phyloP scores from a whole-genome alignment of 176 grass and related monocot species.

The Aegilops bicornis region DNA sequence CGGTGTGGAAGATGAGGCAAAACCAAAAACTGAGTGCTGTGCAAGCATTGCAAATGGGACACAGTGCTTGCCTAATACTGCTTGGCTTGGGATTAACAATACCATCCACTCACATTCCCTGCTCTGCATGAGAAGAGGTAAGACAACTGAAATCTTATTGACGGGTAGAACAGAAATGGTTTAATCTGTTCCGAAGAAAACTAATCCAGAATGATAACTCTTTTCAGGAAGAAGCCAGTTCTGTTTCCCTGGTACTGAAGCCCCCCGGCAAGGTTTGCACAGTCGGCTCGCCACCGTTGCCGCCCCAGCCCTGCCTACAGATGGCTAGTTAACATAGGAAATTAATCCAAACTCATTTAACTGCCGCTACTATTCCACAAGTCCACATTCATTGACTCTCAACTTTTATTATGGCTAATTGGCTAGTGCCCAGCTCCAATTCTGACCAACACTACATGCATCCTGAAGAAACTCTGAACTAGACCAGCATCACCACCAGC shows the following conservation, averaged over 20 bases:
- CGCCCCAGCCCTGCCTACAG: background rate
- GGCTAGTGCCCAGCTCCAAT: too few species aligned
- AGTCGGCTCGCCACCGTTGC: background rate
- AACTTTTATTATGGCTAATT: too few species aligned
- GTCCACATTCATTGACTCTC: too few species aligned
- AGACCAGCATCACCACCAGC: too few species aligned
- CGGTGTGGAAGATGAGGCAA: constrained; percentile 28
- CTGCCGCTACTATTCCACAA: too few species aligned
- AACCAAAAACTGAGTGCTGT: background rate
- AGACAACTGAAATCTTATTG: background rate
- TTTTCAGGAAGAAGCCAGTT: background rate
- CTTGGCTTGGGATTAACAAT: background rate
- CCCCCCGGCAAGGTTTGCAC: background rate
- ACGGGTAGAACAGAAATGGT: background rate
- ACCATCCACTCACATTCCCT: background rate
- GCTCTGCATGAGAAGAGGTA: background rate
- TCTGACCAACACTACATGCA: too few species aligned
- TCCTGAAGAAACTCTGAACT: too few species aligned
- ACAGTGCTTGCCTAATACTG: background rate
- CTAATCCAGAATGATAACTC: background rate
- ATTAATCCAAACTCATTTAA: too few species aligned
- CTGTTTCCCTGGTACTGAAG: background rate
- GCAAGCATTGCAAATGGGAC: background rate
- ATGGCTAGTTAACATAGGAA: background rate
- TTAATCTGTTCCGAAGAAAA: background rate